Percentiles rank a stretch among this genome's conserved stretches.
phyloP scores from a whole-genome alignment of 2,329 filamentous ascomycete species.

The Rhynchosporium secalis region DNA sequence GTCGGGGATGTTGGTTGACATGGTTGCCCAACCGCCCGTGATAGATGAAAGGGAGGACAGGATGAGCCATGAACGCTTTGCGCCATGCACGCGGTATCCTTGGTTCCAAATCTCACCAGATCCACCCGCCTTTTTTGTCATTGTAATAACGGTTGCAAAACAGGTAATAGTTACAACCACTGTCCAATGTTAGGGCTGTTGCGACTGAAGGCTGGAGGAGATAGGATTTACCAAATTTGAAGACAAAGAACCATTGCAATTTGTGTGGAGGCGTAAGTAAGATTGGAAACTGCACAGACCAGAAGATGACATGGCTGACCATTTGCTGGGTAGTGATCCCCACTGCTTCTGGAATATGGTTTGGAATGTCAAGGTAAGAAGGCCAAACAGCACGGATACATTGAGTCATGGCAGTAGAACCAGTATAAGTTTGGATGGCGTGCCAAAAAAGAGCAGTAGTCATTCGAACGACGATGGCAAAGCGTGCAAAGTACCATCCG shows the following conservation, averaged over 20 bases:
- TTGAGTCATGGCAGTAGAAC: slow-evolving; percentile 42
- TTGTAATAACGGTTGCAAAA: slow-evolving; percentile 31
- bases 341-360: slow-evolving; percentile 49
- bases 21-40: slow-evolving; percentile 36
- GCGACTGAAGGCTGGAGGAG: neutral
- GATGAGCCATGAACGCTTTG: slow-evolving; percentile 33
- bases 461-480: slow-evolving; percentile 43
- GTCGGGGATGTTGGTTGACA: slow-evolving; percentile 38
- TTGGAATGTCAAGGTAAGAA: slow-evolving; percentile 51
- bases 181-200: slow-evolving; percentile 6
- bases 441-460: slow-evolving; percentile 38
- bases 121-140: slow-evolving; percentile 32
- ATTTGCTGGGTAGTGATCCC: slow-evolving; percentile 58
- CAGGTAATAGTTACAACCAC: slow-evolving; percentile 30
- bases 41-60: slow-evolving; percentile 34
- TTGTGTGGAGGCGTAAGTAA: slow-evolving; percentile 51
- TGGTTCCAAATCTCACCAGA: slow-evolving; percentile 34
- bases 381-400: slow-evolving; percentile 54
- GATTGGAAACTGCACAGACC: slow-evolving; percentile 39
- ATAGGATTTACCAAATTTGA: slow-evolving; percentile 43
- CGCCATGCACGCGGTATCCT: slow-evolving; percentile 28
- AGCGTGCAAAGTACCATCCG: slow-evolving; percentile 46
- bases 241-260: slow-evolving; percentile 53
- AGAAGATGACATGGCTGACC: slow-evolving; percentile 52
- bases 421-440: slow-evolving; percentile 36